Base-by-base conservation (phyloP, 2,329 filamentous ascomycete species). In the Alternaria sp. region DNA sequence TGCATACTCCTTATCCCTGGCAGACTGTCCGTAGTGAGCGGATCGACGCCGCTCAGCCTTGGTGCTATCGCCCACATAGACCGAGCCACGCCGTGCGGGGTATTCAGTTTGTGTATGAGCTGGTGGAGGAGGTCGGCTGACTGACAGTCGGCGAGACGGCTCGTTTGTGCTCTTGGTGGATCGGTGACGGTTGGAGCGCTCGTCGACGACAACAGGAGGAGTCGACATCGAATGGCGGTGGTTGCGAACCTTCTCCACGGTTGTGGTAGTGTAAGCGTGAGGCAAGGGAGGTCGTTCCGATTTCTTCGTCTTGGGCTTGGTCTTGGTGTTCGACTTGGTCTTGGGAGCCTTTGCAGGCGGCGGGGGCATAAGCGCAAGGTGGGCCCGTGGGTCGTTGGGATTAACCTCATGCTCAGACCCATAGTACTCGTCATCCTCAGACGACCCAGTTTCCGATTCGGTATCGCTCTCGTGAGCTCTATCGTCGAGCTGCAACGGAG, bases 91-190 rank as follows among this genome's bases (percentile, higher is more conserved):
- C 5, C 67, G 69, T 18, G 71, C 71, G 25, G 73, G 69, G 44
- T 74, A 76, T 14, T 71, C 69, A 11, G 76, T 77, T 26, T 72
- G 75, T 3, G 75, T 69, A 54, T 79, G 77, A 4, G 73, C 61
- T 25, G 74, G 79, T 21, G 80, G 65, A 5, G 78, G 73, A 9
- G 79, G 79, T 41, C 78, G 77, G 50, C 73, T 75, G 28, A 69
- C 37, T 0, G 75, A 77, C 4, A 61, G 25, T 0, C 73, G 67
- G 12, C 65, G 75, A 10, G 60, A 68, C 59, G 60, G 63, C 63
- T 64, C 74, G 68, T 55, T 65, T 25, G 72, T 66, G 33, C 55
- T 65, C 44, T 66, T 67, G 21, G 68, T 57, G 5, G 63, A 14
- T 23, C 68, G 66, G 15, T 67, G 67, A 12, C 63, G 65, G 12